Conservation (phyloP, 2,329 filamentous ascomycete genomes). For the Lachnellula occidentalis region DNA sequence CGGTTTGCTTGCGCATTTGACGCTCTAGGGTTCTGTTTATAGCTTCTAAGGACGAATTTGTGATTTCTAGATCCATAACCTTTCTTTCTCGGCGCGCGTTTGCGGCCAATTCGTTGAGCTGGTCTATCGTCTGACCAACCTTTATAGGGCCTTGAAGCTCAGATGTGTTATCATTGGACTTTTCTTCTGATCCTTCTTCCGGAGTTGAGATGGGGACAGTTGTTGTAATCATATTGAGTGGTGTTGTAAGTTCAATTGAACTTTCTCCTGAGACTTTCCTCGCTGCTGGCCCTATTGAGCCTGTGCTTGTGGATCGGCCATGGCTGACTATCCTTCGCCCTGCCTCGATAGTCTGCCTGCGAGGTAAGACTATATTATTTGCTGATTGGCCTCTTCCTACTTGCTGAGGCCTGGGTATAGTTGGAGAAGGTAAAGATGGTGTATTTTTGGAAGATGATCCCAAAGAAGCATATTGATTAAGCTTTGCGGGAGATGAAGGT, state of each 20-base stretch:
- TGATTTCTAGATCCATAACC: conserved; percentile 93
- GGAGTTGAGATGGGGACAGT: conserved; percentile 19
- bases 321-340: conserved; percentile 15
- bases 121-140: conserved; percentile 48
- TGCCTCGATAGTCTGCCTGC: conserved; percentile 22
- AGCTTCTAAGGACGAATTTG: conserved; percentile 87
- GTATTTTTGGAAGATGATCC: conserved; percentile 20
- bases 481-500: conserved; percentile 48
- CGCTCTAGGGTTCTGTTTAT: conserved; percentile 92
- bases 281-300: conserved; percentile 19
- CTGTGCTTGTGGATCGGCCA: conserved; percentile 25
- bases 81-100: conserved; percentile 89
- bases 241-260: conserved; percentile 17
- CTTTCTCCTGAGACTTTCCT: conserved; percentile 22
- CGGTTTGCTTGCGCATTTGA: conserved; percentile 84
- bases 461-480: conserved; percentile 24
- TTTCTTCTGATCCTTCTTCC: conserved; percentile 15
- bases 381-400: conserved; percentile 21
- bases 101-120: conserved; percentile 71
- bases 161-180: conserved; percentile 3
- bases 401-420: conserved; percentile 17
- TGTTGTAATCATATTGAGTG: conserved; percentile 16
- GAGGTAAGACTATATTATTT: conserved; percentile 15
- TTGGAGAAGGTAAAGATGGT: conserved; percentile 21
- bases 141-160: conserved; percentile 49